Evolutionary conservation across 2,329 filamentous ascomycete genomes (phyloP).

Genomic region (Amesomyces nigricolor): DNA sequence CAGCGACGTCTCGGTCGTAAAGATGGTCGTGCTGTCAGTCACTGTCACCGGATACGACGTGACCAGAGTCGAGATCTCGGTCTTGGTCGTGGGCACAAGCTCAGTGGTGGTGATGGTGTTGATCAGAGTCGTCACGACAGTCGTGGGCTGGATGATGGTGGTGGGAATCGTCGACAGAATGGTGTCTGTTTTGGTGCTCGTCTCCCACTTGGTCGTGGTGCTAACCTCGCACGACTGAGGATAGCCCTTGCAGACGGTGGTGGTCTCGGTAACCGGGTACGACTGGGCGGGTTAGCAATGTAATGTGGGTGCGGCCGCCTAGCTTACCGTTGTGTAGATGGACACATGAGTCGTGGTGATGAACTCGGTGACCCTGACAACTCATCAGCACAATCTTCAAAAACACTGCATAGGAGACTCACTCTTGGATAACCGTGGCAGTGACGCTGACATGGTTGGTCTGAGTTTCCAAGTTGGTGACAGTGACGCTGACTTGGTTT

Average conservation of each 20-base stretch:
- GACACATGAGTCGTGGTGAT: slow-evolving; percentile 16
- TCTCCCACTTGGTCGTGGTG: slow-evolving; percentile 22
- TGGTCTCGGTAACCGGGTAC: slow-evolving; percentile 20
- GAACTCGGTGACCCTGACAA: slow-evolving; percentile 14
- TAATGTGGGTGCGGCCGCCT: neutral
- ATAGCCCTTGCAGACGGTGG: slow-evolving; percentile 19
- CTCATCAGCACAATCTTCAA: neutral
- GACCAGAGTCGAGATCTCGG: slow-evolving; percentile 16
- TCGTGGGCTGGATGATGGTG: slow-evolving; percentile 9
- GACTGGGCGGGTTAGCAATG: slow-evolving; percentile 17
- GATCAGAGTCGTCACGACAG: neutral
- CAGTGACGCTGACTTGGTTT: neutral
- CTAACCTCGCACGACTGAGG: slow-evolving; percentile 17
- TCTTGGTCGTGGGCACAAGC: slow-evolving; percentile 16
- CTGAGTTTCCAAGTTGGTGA: slow-evolving; percentile 8
- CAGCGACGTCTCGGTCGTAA: slow-evolving; percentile 21
- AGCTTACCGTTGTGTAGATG: slow-evolving; percentile 21
- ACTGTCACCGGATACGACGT: slow-evolving; percentile 22
- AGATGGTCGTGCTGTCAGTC: slow-evolving; percentile 25
- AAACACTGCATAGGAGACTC: neutral
- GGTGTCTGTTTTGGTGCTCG: slow-evolving; percentile 12
- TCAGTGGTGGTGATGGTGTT: slow-evolving; percentile 15
- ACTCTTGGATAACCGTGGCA: slow-evolving; percentile 6
- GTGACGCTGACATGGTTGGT: slow-evolving; percentile 13
- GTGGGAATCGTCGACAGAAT: slow-evolving; percentile 1